Evolutionary conservation across 2,329 filamentous ascomycete genomes (phyloP), one percentile per base, ranked within the genome.

Genomic region (Blastomyces percursus): DNA sequence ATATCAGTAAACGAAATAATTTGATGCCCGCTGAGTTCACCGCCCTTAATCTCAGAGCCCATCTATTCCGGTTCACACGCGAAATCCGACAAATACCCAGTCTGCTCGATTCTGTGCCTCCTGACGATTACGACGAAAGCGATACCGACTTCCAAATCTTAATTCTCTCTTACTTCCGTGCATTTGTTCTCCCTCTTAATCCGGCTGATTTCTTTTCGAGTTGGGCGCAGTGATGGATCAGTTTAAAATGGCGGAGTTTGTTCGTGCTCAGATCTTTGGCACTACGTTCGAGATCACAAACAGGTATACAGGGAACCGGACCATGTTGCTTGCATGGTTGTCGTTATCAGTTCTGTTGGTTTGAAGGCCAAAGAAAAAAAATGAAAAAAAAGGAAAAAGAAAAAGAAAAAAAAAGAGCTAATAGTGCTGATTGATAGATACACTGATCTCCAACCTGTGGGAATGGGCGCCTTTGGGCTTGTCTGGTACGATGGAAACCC

Each of bases 201-300:
- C 35, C 48, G 40, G 50, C 44, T 42, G 42, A 24, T 14, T 32
- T 38, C 58, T 19, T 35, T 11, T 11, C 11, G 35, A 44, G 32
- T 27, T 48, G 30, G 27, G 44, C 35, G 35, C 9, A 16, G 44
- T 51, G 44, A 63, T 84, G 56, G 56, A 59, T 19, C 56, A 59
- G 24, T 59, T n/a, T n/a, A 87, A 74, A 76, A 97, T 99, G 94
- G 94, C 94, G 77, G 94, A 99, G 84, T 99, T 99, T 79, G 91
- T 99, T 75, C 90, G 94, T 79, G 92, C 93, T 75, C 93, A 97
- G 84, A 97, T 99, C 78, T 99, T 99, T 75, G 94, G 94, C 76
- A 99, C 94, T 66, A 97, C 94, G 71, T 99, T 99, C 76, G 94
- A 99, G 85, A 97, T 97, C 80, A 99, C 94, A 71, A 96, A 92